Base-by-base conservation (phyloP, 345 rosid genomes). In the Eucalyptus coolabah region DNA sequence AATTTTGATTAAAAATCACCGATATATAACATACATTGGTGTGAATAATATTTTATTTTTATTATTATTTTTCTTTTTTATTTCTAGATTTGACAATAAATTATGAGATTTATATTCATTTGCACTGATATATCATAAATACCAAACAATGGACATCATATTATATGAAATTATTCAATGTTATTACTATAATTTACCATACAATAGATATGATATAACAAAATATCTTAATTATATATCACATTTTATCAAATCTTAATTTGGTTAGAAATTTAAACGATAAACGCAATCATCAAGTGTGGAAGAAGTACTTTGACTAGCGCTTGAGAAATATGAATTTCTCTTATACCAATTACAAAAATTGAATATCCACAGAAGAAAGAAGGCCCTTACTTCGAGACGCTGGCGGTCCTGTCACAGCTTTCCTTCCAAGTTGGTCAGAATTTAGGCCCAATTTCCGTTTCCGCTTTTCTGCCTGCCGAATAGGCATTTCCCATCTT, bases 1-100 rank as follows among this genome's bases (percentile, higher is more conserved):
- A 7, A 19, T 17, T 19, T 50, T 15, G 6, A 50, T 16, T 15
- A 7, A 0, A 50, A 50, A 50, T 50, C 3, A 16, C 0, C 2
- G 0, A 50, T 0, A 50, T 15, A 0, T 16, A 15, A 50, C 18
- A 16, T 0, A 53, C 4, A 19, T 53, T 53, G 26, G 2, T 0
- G 4, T 53, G 26, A 8, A 53, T 53, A 21, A 53, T 19, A 5
- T 2, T 50, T 50, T 50, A 50, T 19, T 53, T 19, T 53, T 51
- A 51, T 53, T 53, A 53, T 13, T 47, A 2, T 51, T 17, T 18
- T 51, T 18, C 4, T 0, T 18, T 18, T 53, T 53, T 53, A 7
- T 53, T 19, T 19, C 9, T 53, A 19, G 59, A 19, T 19, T 53
- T 19, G 59, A 21, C 11, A 19, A 1, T 53, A 8, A 6, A 53